phyloP scores from a whole-genome alignment of 495 filamentous ascomycete species.

The Aspergillus haitiensis region DNA sequence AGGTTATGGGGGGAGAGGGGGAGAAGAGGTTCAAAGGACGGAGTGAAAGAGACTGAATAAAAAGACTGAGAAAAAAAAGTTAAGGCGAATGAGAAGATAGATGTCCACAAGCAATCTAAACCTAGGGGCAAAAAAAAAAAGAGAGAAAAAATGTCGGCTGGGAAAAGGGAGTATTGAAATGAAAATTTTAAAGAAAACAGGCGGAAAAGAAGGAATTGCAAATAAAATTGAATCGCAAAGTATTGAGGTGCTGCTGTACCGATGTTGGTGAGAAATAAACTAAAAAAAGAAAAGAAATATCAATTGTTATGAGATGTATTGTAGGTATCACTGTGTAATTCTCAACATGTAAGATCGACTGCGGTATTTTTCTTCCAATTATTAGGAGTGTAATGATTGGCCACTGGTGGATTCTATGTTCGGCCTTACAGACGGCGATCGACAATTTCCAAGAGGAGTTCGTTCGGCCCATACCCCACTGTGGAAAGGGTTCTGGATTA shows the following conservation, averaged over 20 bases:
- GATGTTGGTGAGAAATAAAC: neutral
- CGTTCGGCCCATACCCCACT: neutral
- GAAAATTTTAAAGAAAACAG: slow-evolving; percentile 5
- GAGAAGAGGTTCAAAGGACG: slow-evolving; percentile 8
- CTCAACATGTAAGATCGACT: neutral
- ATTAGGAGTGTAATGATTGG: slow-evolving; percentile 3
- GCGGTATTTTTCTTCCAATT: neutral
- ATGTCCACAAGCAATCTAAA: slow-evolving; percentile 10
- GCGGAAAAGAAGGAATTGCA: slow-evolving; percentile 15
- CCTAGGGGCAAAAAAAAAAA: slow-evolving; percentile 13
- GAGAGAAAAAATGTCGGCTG: slow-evolving; percentile 9
- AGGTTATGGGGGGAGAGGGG: slow-evolving; percentile 8
- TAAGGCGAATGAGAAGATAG: slow-evolving; percentile 6
- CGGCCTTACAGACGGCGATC: slow-evolving; percentile 12
- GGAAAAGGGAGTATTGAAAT: slow-evolving; percentile 1
- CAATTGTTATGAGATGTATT: neutral
- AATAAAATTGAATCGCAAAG: slow-evolving; percentile 1
- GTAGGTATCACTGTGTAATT: neutral
- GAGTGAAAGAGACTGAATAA: slow-evolving; percentile 16
- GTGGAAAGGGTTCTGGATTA: no score
- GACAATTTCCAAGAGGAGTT: neutral
- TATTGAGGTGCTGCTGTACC: no score
- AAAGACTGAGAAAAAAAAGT: slow-evolving; percentile 12
- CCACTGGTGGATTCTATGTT: slow-evolving; percentile 9
- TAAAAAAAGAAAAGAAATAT: neutral